phyloP scores from a whole-genome alignment of 495 filamentous ascomycete species.

The Saxispiralis lemnorum region DNA sequence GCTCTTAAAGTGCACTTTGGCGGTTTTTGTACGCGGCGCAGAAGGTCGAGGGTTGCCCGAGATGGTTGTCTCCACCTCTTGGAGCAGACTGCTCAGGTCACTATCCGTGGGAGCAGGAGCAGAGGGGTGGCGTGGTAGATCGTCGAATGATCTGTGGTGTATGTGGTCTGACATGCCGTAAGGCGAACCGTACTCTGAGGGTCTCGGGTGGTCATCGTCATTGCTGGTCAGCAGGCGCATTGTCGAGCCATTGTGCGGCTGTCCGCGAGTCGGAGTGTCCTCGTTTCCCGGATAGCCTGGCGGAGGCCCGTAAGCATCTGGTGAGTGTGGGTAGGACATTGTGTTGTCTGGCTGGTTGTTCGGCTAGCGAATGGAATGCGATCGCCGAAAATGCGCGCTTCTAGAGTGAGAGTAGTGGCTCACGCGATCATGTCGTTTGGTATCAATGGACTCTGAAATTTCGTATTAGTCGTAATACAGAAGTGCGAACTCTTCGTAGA shows the following conservation, averaged over 20 bases:
- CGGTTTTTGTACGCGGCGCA: constrained; percentile 12
- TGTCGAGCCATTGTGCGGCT: constrained; percentile 31
- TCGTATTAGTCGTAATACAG: no score
- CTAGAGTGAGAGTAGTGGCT: neutral
- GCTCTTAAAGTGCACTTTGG: constrained; percentile 18
- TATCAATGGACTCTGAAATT: no score
- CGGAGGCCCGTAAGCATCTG: constrained; percentile 10
- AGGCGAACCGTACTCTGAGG: constrained; percentile 2
- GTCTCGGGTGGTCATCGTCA: constrained; percentile 22
- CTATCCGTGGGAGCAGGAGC: constrained; percentile 4
- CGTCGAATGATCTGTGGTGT: neutral
- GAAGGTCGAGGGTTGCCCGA: constrained; percentile 4
- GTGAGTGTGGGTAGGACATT: constrained; percentile 5
- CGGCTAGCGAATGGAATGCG: constrained; percentile 14
- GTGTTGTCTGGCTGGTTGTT: constrained; percentile 1
- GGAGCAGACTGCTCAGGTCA: constrained; percentile 13
- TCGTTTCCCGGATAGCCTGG: constrained; percentile 13
- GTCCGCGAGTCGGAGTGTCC: constrained; percentile 15
- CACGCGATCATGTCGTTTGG: constrained; percentile 1
- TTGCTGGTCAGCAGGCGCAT: constrained; percentile 46
- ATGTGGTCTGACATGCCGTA: constrained; percentile 1
- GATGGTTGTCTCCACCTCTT: constrained; percentile 13
- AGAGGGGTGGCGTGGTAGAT: neutral
- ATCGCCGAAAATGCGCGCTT: neutral
- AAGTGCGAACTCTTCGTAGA: no score